phyloP scores from a whole-genome alignment of 345 rosid genomes.

The Gossypium australe region DNA sequence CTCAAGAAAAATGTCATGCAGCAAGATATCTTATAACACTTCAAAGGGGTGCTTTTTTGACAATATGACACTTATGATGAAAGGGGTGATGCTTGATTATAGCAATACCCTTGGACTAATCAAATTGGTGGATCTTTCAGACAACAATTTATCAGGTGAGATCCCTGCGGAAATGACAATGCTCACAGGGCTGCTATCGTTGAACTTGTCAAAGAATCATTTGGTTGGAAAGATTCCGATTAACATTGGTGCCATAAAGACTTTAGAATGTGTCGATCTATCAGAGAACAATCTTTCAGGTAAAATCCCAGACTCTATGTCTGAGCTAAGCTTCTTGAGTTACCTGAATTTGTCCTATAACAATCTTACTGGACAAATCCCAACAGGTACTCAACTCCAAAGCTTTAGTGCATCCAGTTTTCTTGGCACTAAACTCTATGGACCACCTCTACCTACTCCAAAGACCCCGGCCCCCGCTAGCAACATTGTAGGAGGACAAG shows the following conservation, averaged over 20 bases:
- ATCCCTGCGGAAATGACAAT: neutral
- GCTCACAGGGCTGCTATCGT: neutral
- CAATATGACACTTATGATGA: neutral
- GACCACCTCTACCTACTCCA: neutral
- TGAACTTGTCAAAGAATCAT: constrained; percentile 3
- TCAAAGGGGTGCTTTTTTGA: neutral
- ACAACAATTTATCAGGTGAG: constrained; percentile 6
- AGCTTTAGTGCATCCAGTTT: neutral
- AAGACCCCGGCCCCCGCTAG: neutral
- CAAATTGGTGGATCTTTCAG: neutral
- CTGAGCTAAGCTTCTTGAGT: neutral
- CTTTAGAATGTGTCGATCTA: neutral
- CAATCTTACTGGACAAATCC: constrained; percentile 18
- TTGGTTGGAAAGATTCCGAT: constrained; percentile 1
- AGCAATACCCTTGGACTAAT: neutral
- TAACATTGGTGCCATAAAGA: neutral
- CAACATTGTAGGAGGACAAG: neutral
- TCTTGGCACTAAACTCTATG: neutral
- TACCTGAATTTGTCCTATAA: constrained; percentile 21
- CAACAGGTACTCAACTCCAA: constrained; percentile 4
- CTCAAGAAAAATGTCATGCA: neutral
- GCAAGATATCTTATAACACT: neutral
- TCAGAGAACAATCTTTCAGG: neutral
- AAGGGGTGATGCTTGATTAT: neutral
- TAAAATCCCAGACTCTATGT: neutral